Evolutionary conservation across 2,329 filamentous ascomycete species (phyloP), one percentile per base, ranked within the genome.

Genomic region (Aspergillus tamarii): DNA sequence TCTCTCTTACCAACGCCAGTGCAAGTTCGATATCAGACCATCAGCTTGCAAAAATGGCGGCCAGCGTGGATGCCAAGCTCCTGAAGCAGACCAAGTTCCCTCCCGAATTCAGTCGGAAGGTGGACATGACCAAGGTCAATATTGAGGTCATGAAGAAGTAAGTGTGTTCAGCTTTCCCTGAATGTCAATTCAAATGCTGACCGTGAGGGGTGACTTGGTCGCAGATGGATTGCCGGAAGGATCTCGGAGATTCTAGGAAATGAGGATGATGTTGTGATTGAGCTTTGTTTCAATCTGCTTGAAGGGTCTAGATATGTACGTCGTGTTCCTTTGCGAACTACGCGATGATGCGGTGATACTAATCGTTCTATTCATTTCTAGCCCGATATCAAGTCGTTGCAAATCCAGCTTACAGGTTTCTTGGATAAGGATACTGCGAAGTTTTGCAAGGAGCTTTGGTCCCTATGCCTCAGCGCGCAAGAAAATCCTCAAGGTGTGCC

Each of bases 61-160:
- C 90, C 60, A 91, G 88, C 69, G 92, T 95, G 66, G 94, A 97
- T 79, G 90, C 91, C 69, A 96, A 96, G 84, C 87, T 96, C 73
- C 83, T 97, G 62, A 92, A 90, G 84, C 89, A 90, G 78, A 98
- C 94, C 61, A 97, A 96, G 76, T 98, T 97, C 68, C 95, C 95
- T 53, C 86, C 90, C 9, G 93, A 97, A 75, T 99, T 98, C 82
- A 94, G 87, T 76, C 89, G 92, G 77, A 97, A 97, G 83, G 95
- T 99, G 68, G 94, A 99, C 83, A 97, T 96, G 88, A 88, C 89
- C 71, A 98, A 98, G 83, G 93, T 99, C 79, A 97, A 99, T 76
- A 84, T 97, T 57, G 93, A 96, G 78, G 92, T 99, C 61, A 96
- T 99, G 89, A 97, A 97, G 85, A 96, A 95, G 92, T 96, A 76